phyloP scores from a whole-genome alignment of 495 filamentous ascomycete species.

The Penicillium longicatenatum region DNA sequence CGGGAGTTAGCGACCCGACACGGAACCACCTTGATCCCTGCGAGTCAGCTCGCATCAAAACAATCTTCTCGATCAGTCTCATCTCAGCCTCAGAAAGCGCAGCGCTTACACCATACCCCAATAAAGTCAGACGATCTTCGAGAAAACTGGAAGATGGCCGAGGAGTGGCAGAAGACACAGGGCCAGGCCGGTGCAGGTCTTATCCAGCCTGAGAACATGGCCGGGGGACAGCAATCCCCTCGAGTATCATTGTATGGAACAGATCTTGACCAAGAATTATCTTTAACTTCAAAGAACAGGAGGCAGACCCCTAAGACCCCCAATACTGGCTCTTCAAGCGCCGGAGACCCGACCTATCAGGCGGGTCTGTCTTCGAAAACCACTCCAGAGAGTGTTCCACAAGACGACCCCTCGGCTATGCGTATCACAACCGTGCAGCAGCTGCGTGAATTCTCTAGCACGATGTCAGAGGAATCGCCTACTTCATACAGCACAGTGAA shows the following conservation, averaged over 20 bases:
- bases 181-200: neutral
- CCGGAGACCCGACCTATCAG: too few relatives aligned
- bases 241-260: neutral
- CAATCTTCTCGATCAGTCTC: conserved; percentile 6
- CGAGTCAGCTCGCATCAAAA: conserved; percentile 8
- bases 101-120: conserved; percentile 13
- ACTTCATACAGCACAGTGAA: neutral
- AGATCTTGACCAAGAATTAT: conserved; percentile 37
- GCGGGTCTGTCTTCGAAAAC: neutral
- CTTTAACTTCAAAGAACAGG: conserved; percentile 30
- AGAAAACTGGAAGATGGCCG: conserved; percentile 30
- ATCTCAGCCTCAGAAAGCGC: neutral
- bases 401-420: neutral
- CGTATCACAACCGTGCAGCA: conserved; percentile 14
- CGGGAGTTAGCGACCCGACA: conserved; percentile 33
- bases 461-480: conserved; percentile 4
- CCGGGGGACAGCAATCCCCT: neutral
- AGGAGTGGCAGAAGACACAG: conserved; percentile 26
- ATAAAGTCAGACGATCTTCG: conserved; percentile 27
- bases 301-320: conserved; percentile 6
- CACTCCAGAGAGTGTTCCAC: neutral
- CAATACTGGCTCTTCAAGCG: neutral
- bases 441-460: conserved; percentile 1
- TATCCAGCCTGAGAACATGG: neutral
- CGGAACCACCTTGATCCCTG: conserved; percentile 28